These are phyloP conservation scores for Gracilaria vermiculophylla DNA, from an alignment of 23 red algal species.

Conservation along the genomic window DNA sequence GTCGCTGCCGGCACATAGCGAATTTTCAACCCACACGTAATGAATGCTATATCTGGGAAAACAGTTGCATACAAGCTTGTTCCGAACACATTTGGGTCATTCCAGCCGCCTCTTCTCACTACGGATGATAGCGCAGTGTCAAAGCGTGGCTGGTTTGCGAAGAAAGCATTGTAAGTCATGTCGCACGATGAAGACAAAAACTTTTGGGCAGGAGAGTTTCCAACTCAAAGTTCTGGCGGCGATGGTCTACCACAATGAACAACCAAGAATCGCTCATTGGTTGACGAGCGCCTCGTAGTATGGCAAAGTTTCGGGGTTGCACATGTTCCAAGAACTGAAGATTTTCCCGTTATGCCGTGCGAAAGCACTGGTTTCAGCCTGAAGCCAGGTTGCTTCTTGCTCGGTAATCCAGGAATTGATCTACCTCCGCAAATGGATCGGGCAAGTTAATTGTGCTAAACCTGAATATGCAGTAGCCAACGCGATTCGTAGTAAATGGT, in stretches of 20 bases:
- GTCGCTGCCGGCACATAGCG: constrained; percentile 47
- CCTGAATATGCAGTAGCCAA: too few species aligned
- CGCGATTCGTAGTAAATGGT: too few species aligned
- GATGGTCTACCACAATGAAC: constrained; percentile 62
- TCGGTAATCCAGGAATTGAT: constrained; percentile 74
- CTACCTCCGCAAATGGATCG: constrained; percentile 14
- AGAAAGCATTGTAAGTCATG: constrained; percentile 73
- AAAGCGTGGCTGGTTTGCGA: constrained; percentile 63
- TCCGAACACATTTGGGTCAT: constrained; percentile 24
- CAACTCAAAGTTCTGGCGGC: constrained; percentile 46
- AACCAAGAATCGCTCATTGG: constrained; percentile 23
- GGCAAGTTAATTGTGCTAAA: constrained; percentile 8
- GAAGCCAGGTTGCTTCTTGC: constrained; percentile 75
- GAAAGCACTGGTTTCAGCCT: constrained; percentile 72
- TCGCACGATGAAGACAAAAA: constrained; percentile 60
- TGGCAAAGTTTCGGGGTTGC: constrained; percentile 85
- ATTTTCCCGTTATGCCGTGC: constrained; percentile 80
- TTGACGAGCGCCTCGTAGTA: constrained; percentile 70
- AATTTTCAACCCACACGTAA: constrained; percentile 43
- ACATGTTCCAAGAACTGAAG: constrained; percentile 86
- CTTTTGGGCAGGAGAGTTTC: constrained; percentile 78
- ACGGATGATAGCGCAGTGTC: constrained; percentile 49
- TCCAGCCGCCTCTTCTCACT: constrained; percentile 36
- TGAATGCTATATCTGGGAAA: constrained; percentile 57
- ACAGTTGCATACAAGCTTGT: constrained; percentile 79